phyloP scores from a whole-genome alignment of 495 filamentous ascomycete species.

The Tuber umbilicatum region DNA sequence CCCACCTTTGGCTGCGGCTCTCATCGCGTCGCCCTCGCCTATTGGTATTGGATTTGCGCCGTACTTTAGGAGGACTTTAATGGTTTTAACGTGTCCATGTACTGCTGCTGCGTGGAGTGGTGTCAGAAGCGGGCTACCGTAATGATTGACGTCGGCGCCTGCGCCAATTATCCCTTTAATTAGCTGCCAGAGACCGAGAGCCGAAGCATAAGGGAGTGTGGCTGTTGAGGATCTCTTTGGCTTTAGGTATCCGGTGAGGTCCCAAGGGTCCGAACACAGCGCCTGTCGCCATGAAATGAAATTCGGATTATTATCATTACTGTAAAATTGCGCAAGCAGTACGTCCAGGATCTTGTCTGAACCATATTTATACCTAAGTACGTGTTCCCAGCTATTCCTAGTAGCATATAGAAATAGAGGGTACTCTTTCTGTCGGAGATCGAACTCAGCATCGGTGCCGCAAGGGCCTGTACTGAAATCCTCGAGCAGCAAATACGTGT shows the following conservation, averaged over 20 bases:
- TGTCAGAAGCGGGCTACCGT: neutral
- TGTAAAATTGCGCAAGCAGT: neutral
- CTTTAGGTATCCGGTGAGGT: neutral
- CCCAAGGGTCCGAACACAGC: neutral
- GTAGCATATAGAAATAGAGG: slow-evolving; percentile 11
- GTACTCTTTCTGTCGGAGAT: neutral
- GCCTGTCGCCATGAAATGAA: neutral
- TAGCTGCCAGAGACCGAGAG: neutral
- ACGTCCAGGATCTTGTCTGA: neutral
- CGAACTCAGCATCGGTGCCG: neutral
- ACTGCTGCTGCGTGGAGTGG: neutral
- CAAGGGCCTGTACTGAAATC: slow-evolving; percentile 11
- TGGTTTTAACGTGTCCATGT: neutral
- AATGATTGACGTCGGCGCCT: neutral
- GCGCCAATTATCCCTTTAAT: neutral
- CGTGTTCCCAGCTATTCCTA: slow-evolving; percentile 1
- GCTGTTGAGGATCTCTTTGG: neutral
- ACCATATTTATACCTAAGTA: neutral
- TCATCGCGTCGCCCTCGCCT: neutral
- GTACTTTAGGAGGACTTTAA: neutral
- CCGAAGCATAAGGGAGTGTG: neutral
- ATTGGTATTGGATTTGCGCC: neutral
- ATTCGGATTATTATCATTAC: neutral
- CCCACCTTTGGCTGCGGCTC: neutral
- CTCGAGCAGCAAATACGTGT: slow-evolving; percentile 13